Conservation (phyloP, 1,284 basidiomycete genomes). For the Cryptococcus maquisensis region DNA sequence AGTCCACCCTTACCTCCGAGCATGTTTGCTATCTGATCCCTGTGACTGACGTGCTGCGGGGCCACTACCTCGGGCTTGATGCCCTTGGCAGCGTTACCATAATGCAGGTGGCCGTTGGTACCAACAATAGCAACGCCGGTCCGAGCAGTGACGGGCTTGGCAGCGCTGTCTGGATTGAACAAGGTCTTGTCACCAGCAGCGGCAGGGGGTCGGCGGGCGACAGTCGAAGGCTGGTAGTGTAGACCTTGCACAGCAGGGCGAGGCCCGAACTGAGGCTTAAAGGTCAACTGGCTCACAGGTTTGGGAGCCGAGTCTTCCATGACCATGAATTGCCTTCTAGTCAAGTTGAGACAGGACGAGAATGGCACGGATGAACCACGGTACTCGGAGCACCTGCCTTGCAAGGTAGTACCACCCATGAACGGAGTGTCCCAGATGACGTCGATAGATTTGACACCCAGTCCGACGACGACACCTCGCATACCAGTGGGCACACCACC, state of each 20-base stretch:
- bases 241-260: slow-evolving; percentile 59
- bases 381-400: slow-evolving; percentile 86
- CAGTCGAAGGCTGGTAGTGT: slow-evolving; percentile 59
- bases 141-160: slow-evolving; percentile 15
- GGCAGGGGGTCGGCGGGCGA: slow-evolving; percentile 5
- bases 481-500: slow-evolving; percentile 88
- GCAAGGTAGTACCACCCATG: slow-evolving; percentile 83
- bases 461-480: slow-evolving; percentile 89
- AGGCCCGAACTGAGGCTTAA: slow-evolving; percentile 66
- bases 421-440: slow-evolving; percentile 96
- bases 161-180: too few relatives aligned
- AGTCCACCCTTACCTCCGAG: slow-evolving; percentile 9
- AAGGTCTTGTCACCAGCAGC: neutral
- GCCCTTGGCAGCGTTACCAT: slow-evolving; percentile 45
- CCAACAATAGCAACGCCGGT: slow-evolving; percentile 51
- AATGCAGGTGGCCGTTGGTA: slow-evolving; percentile 29
- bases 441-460: slow-evolving; percentile 82
- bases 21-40: slow-evolving; percentile 30
- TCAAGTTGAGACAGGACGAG: slow-evolving; percentile 78
- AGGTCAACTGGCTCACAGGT: slow-evolving; percentile 47
- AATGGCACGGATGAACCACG: slow-evolving; percentile 81
- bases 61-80: slow-evolving; percentile 15
- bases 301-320: slow-evolving; percentile 55
- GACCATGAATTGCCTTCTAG: slow-evolving; percentile 71
- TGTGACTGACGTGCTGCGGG: slow-evolving; percentile 17